Base-by-base conservation (phyloP, 139 green algal genomes). In the Chlorella ohadii region DNA sequence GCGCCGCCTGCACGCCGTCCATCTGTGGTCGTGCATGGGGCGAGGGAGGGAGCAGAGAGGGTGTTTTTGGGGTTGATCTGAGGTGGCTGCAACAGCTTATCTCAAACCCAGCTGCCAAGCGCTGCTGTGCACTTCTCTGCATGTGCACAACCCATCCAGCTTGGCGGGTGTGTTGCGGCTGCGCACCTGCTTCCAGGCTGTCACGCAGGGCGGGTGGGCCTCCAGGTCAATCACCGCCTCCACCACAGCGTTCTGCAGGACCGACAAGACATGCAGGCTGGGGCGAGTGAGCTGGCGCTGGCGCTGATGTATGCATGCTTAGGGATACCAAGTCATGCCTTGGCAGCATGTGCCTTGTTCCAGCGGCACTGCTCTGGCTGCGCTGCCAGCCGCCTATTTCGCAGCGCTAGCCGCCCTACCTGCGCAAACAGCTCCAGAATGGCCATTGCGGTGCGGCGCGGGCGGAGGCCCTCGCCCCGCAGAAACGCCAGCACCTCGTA, bases 1-100 rank as follows among this genome's bases (percentile, higher is more conserved):
- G 87, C 64, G 91, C 92, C 0, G 92, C 91, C 68, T 97, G 92
- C 73, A 94, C 82, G 3, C 90, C 93, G 0, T 91, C 83, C 57
- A 94, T 78, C 90, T 94, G 85, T 47, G 25, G 20, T 23, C 2
- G 34, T 3, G 19, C 1, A 57, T 59, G 28, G 34, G 33, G 72
- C 15, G 25, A 22, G 67, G 1, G 6, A 12, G 3, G 4, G 9
- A 28, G 12, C 66, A 73, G 7, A 33, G 12, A 22, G 33, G 17
- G 13, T n/a, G n/a, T n/a, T n/a, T n/a, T n/a, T n/a, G n/a, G n/a
- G n/a, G n/a, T n/a, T n/a, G n/a, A n/a, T n/a, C n/a, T n/a, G n/a
- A n/a, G n/a, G n/a, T n/a, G n/a, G n/a, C n/a, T n/a, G n/a, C n/a
- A n/a, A n/a, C n/a, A n/a, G n/a, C n/a, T n/a, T n/a, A n/a, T n/a